phyloP scores from a whole-genome alignment of 192 early-diverging fungal species.

The Podila minutissima region DNA sequence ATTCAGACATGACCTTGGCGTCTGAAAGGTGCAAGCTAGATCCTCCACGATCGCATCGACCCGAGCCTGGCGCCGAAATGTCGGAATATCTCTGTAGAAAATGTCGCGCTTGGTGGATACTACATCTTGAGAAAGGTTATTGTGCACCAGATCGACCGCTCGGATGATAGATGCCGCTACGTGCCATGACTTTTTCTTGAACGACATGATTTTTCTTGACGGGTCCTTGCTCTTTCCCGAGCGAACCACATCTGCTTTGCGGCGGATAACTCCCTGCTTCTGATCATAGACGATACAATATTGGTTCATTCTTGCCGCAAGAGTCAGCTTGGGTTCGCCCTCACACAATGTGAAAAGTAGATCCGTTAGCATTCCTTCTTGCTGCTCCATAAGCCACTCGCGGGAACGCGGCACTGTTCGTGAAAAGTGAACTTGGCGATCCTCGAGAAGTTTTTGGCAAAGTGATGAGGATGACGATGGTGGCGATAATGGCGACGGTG shows the following conservation, averaged over 20 bases:
- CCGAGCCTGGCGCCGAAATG: slow-evolving; percentile 19
- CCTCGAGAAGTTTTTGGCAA: background rate
- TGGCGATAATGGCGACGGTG: background rate
- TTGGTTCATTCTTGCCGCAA: background rate
- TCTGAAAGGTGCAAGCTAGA: slow-evolving; percentile 27
- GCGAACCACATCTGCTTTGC: background rate
- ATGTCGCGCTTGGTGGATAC: slow-evolving; percentile 31
- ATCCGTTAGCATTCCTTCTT: background rate
- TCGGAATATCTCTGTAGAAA: slow-evolving; percentile 27
- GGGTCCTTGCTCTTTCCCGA: background rate
- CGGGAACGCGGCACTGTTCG: background rate
- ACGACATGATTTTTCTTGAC: background rate
- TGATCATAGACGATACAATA: slow-evolving; percentile 20
- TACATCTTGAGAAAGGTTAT: slow-evolving; percentile 3
- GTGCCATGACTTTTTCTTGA: background rate
- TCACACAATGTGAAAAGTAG: background rate
- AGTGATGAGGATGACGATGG: background rate
- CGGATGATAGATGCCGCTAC: background rate
- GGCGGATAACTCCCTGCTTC: slow-evolving; percentile 13
- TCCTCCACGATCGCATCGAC: slow-evolving; percentile 38
- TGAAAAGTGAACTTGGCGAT: background rate
- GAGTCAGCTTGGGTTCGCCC: background rate
- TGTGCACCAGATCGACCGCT: slow-evolving; percentile 14
- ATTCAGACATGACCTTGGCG: slow-evolving; percentile 30
- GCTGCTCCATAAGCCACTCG: background rate